Percentiles rank a stretch among this genome's conserved stretches.
Evolutionary conservation across 805 yeast species (phyloP).

Genomic region (Torulaspora indica): DNA sequence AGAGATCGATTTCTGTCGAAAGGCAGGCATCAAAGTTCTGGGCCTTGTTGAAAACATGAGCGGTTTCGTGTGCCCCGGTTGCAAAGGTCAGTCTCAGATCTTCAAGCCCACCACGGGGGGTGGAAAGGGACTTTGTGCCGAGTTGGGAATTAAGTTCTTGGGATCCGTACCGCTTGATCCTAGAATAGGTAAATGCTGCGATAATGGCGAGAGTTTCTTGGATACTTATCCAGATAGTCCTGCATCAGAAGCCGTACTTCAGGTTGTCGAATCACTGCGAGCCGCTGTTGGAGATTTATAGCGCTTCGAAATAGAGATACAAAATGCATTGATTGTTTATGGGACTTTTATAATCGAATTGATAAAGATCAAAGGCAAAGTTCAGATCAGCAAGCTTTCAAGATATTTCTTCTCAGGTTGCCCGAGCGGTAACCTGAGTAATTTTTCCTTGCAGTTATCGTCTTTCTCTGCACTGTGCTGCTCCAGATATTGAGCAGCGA

Average conservation of each 20-base stretch:
- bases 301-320: not conserved
- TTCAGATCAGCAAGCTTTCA: slow-evolving; percentile 29
- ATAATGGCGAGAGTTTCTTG: slow-evolving; percentile 75
- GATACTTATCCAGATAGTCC: slow-evolving; percentile 89
- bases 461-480: not conserved
- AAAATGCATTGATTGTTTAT: slow-evolving; percentile 2
- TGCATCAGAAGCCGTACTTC: slow-evolving; percentile 78
- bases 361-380: not conserved
- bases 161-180: slow-evolving; percentile 97
- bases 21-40: slow-evolving; percentile 78
- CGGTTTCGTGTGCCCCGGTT: slow-evolving; percentile 95
- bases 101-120: slow-evolving; percentile 98
- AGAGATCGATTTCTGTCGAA: slow-evolving; percentile 89
- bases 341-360: not conserved
- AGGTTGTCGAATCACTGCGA: slow-evolving; percentile 70
- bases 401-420: slow-evolving; percentile 34
- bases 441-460: slow-evolving; percentile 6
- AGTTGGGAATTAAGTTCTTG: slow-evolving; percentile 67
- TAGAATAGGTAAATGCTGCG: slow-evolving; percentile 85
- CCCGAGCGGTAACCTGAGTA: slow-evolving; percentile 26
- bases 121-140: slow-evolving; percentile 78
- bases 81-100: slow-evolving; percentile 84
- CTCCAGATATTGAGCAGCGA: slow-evolving; percentile 29
- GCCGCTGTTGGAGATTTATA: slow-evolving; percentile 44
- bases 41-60: slow-evolving; percentile 98